These are phyloP conservation scores for Leishmania major DNA, from an alignment of 208 protist species.

Conservation along the genomic window DNA sequence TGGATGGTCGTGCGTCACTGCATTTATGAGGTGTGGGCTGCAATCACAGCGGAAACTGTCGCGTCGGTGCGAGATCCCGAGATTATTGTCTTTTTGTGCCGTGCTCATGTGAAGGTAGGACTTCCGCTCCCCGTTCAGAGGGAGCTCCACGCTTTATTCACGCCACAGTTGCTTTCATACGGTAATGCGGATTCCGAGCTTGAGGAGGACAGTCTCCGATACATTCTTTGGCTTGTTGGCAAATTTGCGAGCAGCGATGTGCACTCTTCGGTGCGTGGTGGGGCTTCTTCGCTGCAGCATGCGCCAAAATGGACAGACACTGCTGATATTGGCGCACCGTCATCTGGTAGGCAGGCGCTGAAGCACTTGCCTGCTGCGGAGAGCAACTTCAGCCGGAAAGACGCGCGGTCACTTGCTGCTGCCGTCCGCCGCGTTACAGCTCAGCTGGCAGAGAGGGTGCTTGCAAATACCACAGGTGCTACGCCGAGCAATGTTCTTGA, in stretches of 20 bases:
- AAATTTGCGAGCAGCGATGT: not conserved
- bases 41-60: slow-evolving; percentile 7
- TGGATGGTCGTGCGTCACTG: slow-evolving; percentile 24
- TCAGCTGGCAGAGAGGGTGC: slow-evolving; percentile 1
- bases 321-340: not conserved
- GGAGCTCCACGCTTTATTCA: slow-evolving; percentile 9
- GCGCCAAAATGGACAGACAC: not conserved
- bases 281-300: not conserved
- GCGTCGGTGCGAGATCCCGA: slow-evolving; percentile 18
- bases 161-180: slow-evolving; percentile 5
- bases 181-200: not conserved
- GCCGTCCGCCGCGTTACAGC: not conserved
- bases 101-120: slow-evolving; percentile 9
- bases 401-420: not conserved
- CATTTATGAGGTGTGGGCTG: slow-evolving; percentile 17
- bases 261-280: not conserved
- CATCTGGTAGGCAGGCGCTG: not conserved
- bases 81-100: slow-evolving; percentile 25
- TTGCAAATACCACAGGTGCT: not conserved
- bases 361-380: not conserved
- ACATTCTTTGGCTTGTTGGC: slow-evolving; percentile 20
- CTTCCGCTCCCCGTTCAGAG: slow-evolving; percentile 20
- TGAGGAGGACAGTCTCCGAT: slow-evolving; percentile 14
- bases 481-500: slow-evolving; percentile 8
- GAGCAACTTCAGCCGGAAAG: not conserved